These are phyloP conservation scores for Stenocarpella maydis DNA, from an alignment of 2,329 filamentous ascomycete species.

Conservation along the genomic window DNA sequence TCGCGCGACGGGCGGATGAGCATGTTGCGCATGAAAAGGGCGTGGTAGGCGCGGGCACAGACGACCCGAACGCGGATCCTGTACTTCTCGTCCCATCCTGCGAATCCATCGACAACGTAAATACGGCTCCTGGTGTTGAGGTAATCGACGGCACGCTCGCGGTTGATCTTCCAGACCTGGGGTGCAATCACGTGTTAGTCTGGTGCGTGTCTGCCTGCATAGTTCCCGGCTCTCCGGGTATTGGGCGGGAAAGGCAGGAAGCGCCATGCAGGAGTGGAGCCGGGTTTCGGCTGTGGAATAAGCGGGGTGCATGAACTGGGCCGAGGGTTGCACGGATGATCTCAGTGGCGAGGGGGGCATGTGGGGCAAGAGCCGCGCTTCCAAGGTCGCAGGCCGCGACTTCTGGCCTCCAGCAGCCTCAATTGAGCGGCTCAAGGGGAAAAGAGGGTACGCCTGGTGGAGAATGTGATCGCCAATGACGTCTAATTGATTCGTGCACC, in stretches of 20 bases:
- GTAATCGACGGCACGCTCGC: conserved; percentile 98
- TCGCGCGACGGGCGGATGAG: conserved; percentile 91
- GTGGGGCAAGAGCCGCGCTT: conserved; percentile 11
- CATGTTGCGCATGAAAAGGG: conserved; percentile 99
- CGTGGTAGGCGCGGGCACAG: conserved; percentile 98
- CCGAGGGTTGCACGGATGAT: conserved; percentile 32
- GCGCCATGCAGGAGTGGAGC: conserved; percentile 30
- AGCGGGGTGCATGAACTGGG: conserved; percentile 34
- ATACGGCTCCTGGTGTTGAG: conserved; percentile 98
- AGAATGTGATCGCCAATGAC: conserved; percentile 34
- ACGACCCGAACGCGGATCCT: conserved; percentile 97
- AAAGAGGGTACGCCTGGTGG: neutral
- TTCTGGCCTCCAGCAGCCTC: conserved; percentile 5
- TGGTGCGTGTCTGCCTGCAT: neutral
- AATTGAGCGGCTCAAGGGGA: conserved; percentile 6
- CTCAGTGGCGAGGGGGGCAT: conserved; percentile 33
- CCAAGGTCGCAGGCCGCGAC: neutral
- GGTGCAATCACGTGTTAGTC: conserved; percentile 43
- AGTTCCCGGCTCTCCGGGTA: conserved; percentile 6
- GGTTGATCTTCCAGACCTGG: conserved; percentile 99
- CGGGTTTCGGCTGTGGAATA: conserved; percentile 23
- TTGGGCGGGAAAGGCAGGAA: conserved; percentile 24
- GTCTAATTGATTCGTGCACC: conserved; percentile 18
- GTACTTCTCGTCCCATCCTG: conserved; percentile 99
- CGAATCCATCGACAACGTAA: conserved; percentile 97